Base-by-base conservation (phyloP, 1,284 basidiomycete genomes). In the Microbotryum lychnidis-dioicae region DNA sequence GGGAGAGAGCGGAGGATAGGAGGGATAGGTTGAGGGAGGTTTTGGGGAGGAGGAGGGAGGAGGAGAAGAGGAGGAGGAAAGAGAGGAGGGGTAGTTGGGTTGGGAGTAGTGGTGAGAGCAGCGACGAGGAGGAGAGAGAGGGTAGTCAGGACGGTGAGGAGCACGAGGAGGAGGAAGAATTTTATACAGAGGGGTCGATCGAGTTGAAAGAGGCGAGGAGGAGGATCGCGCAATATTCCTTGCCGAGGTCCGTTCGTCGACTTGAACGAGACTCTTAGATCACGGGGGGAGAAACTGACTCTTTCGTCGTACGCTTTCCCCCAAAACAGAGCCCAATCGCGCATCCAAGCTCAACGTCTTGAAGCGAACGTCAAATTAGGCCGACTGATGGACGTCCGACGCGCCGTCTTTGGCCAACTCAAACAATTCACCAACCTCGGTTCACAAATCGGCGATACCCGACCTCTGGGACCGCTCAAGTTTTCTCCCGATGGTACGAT, bases 401-500 rank as follows among this genome's bases (percentile, higher is more conserved):
- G 93, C 75, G 87, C 87, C 67, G 82, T 94, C 23, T 97, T 91
- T 71, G 80, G 82, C 2, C 86, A 93, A 67, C 84, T 98, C 65
- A 93, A 96, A 79, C 54, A 23, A 37, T 58, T 53, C 53, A 82
- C 86, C 53, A 94, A 91, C 71, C 82, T 97, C 51, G 96, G 96
- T 29, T 97, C 94, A 0, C 96, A 98, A 80, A 91, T 97, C 69
- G 94, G 92, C 56, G 96, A 97, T 73, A 91, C 96, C 67, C 83
- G 96, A 54, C 92, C 94, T 2, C 84, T 98, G 65, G 89, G 91
- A 1, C 86, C 90, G 76, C 89, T 97, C 33, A 86, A 96, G 27
- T 98, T 98, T 75, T 86, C 94, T 1, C 96, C 96, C 6, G 87
- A 97, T 74, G 87, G 87, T 68, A 77, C 88, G 72, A 81, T 89